Evolutionary conservation across 768 basidiomycete genomes (phyloP), one percentile per base, ranked within the genome.

Genomic region (Holtermanniella nyarrowii): DNA sequence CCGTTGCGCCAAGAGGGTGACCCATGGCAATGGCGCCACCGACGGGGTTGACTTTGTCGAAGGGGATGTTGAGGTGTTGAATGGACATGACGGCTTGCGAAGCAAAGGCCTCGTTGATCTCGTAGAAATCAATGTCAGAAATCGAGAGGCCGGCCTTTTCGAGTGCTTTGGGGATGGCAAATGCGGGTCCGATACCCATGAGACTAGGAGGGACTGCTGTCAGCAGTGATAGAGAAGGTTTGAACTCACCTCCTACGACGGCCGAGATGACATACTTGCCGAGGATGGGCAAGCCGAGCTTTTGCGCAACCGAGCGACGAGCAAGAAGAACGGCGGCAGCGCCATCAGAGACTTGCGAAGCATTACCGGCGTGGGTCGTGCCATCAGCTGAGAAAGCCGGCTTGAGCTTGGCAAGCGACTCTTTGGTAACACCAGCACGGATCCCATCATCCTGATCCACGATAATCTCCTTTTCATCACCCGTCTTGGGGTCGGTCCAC

Each of bases 41-140:
- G 60, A 85, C 87, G 53, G 44, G 62, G 65, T 95, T 95, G 61
- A 90, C 83, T 70, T 83, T 89, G 21, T 61, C 63, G 48, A 63
- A 68, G 31, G 60, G 80, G 42, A 93, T 77, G 23, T 77, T 75
- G 22, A 91, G 77, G 62, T 87, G 76, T 62, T 91, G 84, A 5
- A 91, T 81, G 48, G 86, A 90, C 72, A 89, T 85, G n/a, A 85
- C 86, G 54, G 88, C 74, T 78, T 72, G 75, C 81, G 86, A 88
- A 82, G 44, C 86, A 81, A 91, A 93, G 0, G 89, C 89, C 71
- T 68, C 60, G 58, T 73, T 73, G 64, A 73, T 73, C 53, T 73
- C 72, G 51, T 42, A 73, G 58, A 73, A 69, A 53, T 73, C 72
- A 47, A 73, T 69, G 46, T 73, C 72, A 40, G 65, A 62, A 41